Base-by-base conservation (phyloP, 331 rosid species). In the Telfairia occidentalis region DNA sequence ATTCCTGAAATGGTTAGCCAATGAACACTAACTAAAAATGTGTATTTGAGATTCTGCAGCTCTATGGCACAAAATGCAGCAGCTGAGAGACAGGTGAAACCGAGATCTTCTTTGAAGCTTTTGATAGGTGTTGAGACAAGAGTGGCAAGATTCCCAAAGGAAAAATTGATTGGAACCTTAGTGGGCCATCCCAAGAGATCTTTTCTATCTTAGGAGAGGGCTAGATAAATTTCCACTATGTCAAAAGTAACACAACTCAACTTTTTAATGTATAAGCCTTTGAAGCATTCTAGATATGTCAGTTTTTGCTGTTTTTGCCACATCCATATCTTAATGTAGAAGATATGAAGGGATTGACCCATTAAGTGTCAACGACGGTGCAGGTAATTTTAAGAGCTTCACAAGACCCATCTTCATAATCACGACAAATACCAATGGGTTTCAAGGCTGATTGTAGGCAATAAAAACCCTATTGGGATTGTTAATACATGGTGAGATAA, bases 401-500 rank as follows among this genome's bases (percentile, higher is more conserved):
- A n/a, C 40, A 37, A 38, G 53, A 40, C 32, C 38, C 19, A 12
- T 40, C 53, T 67, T 38, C 73, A 26, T 35, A 23, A 38, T 40
- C 52, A 67, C 73, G 19, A 40, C 13, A 32, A 2, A 16, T 61
- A 32, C 10, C 43, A 50, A n/a, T 32, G 26, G 11, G 9, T 38
- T 61, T 35, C 11, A 29, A 15, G 7, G 43, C 69, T 26, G 16
- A 32, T 32, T 30, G 29, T 59, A 29, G 45, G 53, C 5, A 58
- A 40, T 9, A 7, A 43, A 40, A 43, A 19, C 35, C 40, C 66
- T 1, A 53, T 21, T 19, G 21, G 34, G 18, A 23, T 38, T 19
- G 73, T 13, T 28, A 48, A 70, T 15, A 43, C 11, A 24, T 13
- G 58, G 52, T 63, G 61, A 49, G 65, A 72, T 73, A 71, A 83